A percentile compares a stretch with the other conserved stretches of the same genome.
phyloP scores from a whole-genome alignment of 495 filamentous ascomycete species.

The Immersiella caudata region DNA sequence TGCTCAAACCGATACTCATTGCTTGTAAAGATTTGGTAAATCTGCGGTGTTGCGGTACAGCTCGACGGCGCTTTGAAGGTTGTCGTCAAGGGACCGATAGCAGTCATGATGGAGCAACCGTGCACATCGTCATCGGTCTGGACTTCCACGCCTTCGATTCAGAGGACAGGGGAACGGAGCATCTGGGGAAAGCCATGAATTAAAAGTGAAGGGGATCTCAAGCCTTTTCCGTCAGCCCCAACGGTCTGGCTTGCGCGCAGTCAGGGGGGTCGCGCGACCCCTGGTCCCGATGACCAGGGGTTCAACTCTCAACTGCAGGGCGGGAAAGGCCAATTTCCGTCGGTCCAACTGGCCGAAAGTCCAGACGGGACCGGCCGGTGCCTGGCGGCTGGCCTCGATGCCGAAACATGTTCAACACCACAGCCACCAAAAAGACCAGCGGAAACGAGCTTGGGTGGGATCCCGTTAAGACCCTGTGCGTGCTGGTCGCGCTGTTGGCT shows the following conservation, averaged over 20 bases:
- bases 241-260: neutral
- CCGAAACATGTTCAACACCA: conserved; percentile 1
- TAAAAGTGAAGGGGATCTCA: conserved; percentile 13
- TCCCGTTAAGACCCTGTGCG: neutral
- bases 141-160: conserved; percentile 16
- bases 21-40: conserved; percentile 32
- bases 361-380: neutral
- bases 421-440: neutral
- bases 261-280: neutral
- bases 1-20: conserved; percentile 28
- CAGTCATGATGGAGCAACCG: conserved; percentile 33
- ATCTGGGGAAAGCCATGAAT: conserved; percentile 2
- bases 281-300: neutral
- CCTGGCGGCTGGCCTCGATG: neutral
- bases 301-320: neutral
- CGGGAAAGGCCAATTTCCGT: neutral
- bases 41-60: conserved; percentile 32
- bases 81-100: conserved; percentile 39
- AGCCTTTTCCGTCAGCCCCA: conserved; percentile 16
- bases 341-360: neutral
- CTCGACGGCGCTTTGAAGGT: conserved; percentile 34
- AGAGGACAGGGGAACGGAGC: conserved; percentile 7
- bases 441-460: neutral
- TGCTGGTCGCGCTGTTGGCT: neutral
- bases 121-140: conserved; percentile 13